A percentile compares a stretch with the other conserved stretches of the same genome.
These are phyloP conservation scores for Pistacia atlantica DNA, from an alignment of 345 rosid species.

Conservation along the genomic window DNA sequence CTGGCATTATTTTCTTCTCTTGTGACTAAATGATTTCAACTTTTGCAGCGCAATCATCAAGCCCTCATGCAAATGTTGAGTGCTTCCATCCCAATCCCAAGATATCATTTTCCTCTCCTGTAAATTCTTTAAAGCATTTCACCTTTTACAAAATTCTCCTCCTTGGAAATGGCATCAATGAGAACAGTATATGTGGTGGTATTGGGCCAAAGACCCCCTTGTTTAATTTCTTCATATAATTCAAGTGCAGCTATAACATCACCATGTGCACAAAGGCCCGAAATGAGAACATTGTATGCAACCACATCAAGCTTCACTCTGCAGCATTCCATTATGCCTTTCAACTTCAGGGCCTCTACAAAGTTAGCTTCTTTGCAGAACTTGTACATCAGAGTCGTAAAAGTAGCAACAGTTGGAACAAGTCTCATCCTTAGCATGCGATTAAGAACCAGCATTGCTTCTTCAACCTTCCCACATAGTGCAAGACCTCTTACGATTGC, in stretches of 20 bases:
- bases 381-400: constrained; percentile 74
- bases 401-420: constrained; percentile 76
- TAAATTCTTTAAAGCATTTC: constrained; percentile 64
- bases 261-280: constrained; percentile 50
- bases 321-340: constrained; percentile 45
- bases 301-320: constrained; percentile 71
- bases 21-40: too few relatives aligned
- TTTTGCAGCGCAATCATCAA: neutral
- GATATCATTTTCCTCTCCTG: constrained; percentile 55
- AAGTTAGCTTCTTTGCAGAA: constrained; percentile 53
- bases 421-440: constrained; percentile 52
- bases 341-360: constrained; percentile 58
- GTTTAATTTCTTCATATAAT: constrained; percentile 80
- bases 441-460: constrained; percentile 59
- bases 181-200: constrained; percentile 62
- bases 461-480: constrained; percentile 75
- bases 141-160: constrained; percentile 25
- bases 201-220: constrained; percentile 61
- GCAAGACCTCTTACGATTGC: constrained; percentile 86
- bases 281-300: constrained; percentile 73
- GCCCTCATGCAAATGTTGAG: constrained; percentile 31
- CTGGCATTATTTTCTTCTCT: too few relatives aligned
- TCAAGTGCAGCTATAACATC: constrained; percentile 51
- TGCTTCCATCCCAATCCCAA: constrained; percentile 37
- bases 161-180: constrained; percentile 46